Evolutionary conservation across 2,329 filamentous ascomycete genomes (phyloP), one percentile per base, ranked within the genome.

Genomic region (Niveomyces coronatus): DNA sequence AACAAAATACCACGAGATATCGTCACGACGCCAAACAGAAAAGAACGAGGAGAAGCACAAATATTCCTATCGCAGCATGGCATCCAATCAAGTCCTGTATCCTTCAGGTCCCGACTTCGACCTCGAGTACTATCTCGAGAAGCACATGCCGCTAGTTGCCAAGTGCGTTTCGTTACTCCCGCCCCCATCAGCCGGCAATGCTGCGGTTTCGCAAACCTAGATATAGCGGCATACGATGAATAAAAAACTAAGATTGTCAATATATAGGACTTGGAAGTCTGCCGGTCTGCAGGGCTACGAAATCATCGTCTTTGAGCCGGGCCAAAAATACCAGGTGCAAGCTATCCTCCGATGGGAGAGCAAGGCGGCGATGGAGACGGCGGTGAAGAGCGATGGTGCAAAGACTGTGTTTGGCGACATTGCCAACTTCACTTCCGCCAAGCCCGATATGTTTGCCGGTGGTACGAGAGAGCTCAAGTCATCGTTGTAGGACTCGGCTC

Each of bases 61-160:
- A 9, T 4, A 7, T 34, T n/a, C 20, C 13, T 15, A 27, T 26
- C 7, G n/a, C 31, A 40, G 27, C 28, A 43, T 43, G 44, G 20
- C 43, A 19, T 44, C 46, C 42, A 27, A 53, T 37, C 50, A 50
- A 20, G 50, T 62, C 19, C 39, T 63, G 29, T 71, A 70, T 49
- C 63, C 65, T 4, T 50, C 54, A 33, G 60, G 53, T n/a, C 48
- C 52, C 26, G 54, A 53, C 43, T 71, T 71, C 55, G 52, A 71
- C 53, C 53, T 67, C 45, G 56, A 66, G 23, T 71, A 71, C 58
- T 72, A 70, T 49, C 48, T 68, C 26, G 39, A 47, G 3, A 59
- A 44, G 15, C 67, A 71, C 55, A 65, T 71, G 61, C 58, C 62
- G 2, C 51, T 71, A 3, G 62, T 62, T 13, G 42, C 49, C 19